Evolutionary conservation across 768 basidiomycete species (phyloP), one percentile per base, ranked within the genome.

Genomic region (Favolaschia claudopus): DNA sequence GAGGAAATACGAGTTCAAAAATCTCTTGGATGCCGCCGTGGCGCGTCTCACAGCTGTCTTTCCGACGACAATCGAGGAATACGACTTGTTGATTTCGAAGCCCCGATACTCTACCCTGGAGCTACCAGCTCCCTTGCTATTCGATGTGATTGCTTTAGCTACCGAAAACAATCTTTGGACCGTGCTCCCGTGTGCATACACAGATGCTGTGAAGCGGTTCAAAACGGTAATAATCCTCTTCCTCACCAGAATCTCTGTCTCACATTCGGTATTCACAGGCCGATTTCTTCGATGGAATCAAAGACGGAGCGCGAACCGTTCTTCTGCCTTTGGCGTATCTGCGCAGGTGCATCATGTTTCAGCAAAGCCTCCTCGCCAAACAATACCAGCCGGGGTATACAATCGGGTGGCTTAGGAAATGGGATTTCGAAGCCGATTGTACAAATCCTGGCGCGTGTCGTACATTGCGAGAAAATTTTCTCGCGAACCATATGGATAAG

Each of bases 1-100:
- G 0, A 40, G 57, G 32, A 59, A 59, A 20, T 59, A 59, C 33
- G 42, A 59, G 8, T 59, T 59, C 32, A 17, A 12, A 5, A 22
- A 36, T 12, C 24, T 59, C 9, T 25, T 59, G 2, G 17, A 45
- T 10, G 22, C 24, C 1, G 57, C 46, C 1, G 27, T 59, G 29
- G n/a, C 17, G 27, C 40, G 47, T 2, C 48, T 58, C 24, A 40
- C 47, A 6, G 27, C 37, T 48, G 48, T 50, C 4, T 38, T 50
- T 22, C 55, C 55, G 4, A 17, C 48, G 19, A 51, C 56, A 3
- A 5, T 58, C 10, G 31, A 40, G 13, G 24, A 42, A 13, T 49
- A 33, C 42, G 48, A 44, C 27, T 27, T 39, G 4, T 43, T 27
- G 12, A 25, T 17, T 27, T n/a, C 54, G 24, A 24, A 12, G 2